Evolutionary conservation across 768 basidiomycete species (phyloP).

Genomic region (Tubosaeta sp.): DNA sequence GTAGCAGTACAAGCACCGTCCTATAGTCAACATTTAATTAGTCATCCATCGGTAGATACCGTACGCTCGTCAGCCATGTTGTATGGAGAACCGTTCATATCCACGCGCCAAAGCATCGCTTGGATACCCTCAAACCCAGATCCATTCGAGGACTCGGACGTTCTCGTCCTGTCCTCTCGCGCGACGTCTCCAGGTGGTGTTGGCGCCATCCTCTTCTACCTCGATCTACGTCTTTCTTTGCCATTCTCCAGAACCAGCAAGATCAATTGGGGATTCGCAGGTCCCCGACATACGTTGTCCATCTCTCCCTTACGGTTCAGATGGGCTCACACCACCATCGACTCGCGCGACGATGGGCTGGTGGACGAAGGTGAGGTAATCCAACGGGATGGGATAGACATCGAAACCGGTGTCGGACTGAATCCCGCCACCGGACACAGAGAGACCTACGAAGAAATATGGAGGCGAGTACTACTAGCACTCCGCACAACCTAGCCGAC

Average conservation of each 20-base stretch:
- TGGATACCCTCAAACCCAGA: constrained; percentile 13
- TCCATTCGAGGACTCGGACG: constrained; percentile 23
- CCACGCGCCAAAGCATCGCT: constrained; percentile 19
- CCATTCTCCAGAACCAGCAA: constrained; percentile 14
- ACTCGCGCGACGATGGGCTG: constrained; percentile 14
- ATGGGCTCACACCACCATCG: constrained; percentile 20
- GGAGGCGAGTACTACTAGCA: constrained; percentile 11
- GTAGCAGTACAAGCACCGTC: not conserved
- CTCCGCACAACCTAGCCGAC: too few species aligned
- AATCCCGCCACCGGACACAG: constrained; percentile 20
- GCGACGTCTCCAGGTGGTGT: constrained; percentile 14
- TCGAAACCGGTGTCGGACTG: constrained; percentile 21
- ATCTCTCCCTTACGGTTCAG: constrained; percentile 11
- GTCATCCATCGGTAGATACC: constrained; percentile 15
- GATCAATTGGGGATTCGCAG: constrained; percentile 24
- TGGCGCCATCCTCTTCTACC: constrained; percentile 19
- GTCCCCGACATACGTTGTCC: constrained; percentile 20
- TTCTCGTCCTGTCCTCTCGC: constrained; percentile 27
- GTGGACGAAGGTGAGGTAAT: constrained; percentile 19
- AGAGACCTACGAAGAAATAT: constrained; percentile 20
- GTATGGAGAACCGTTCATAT: constrained; percentile 18
- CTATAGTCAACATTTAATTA: constrained; percentile 2
- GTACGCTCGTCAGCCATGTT: not conserved
- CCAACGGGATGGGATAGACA: constrained; percentile 18
- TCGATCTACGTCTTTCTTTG: constrained; percentile 25